Evolutionary conservation across 345 rosid genomes (phyloP), one percentile per base, ranked within the genome.

Genomic region (Abelmoschus esculentus): DNA sequence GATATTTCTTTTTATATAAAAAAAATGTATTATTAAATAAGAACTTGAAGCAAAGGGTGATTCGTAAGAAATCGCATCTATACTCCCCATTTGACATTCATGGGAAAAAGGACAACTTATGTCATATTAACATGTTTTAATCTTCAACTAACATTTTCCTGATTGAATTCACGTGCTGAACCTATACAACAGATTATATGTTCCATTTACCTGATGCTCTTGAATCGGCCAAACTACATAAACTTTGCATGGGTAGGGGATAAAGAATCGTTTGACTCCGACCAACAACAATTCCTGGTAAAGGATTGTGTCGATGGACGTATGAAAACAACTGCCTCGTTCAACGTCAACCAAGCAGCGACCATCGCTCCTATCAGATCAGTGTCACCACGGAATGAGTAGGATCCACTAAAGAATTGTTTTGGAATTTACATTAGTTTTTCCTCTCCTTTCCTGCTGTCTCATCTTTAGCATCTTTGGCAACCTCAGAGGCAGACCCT

Each of bases 101-200:
- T 15, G 29, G 26, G 44, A 22, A n/a, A 71, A 36, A 36, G 40
- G 40, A 36, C 40, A 36, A 66, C 56, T 53, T 18, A n/a, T 53
- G 57, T 36, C 26, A 75, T 66, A 66, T 71, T 10, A 40, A 76
- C 79, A 66, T 47, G 32, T 1, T 36, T 36, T 36, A 6, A 50
- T 50, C 29, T 71, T 53, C 61, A n/a, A 60, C 52, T 44, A 68
- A 67, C 55, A n/a, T 44, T 52, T 57, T 22, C 52, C 32, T 54
- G 59, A 28, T 65, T 44, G 69, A 36, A 71, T 68, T 53, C 50
- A 59, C 64, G 66, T 53, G 68, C 38, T 28, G 6, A 65, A 56
- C 66, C 74, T 75, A 75, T 17, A 58, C 61, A 62, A 69, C 63
- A 69, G 54, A 56, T 72, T 42, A 22, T 49, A 73, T 57, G 40